These are phyloP conservation scores for Aspergillus cristatus DNA, from an alignment of 495 filamentous ascomycete species.

Conservation along the genomic window DNA sequence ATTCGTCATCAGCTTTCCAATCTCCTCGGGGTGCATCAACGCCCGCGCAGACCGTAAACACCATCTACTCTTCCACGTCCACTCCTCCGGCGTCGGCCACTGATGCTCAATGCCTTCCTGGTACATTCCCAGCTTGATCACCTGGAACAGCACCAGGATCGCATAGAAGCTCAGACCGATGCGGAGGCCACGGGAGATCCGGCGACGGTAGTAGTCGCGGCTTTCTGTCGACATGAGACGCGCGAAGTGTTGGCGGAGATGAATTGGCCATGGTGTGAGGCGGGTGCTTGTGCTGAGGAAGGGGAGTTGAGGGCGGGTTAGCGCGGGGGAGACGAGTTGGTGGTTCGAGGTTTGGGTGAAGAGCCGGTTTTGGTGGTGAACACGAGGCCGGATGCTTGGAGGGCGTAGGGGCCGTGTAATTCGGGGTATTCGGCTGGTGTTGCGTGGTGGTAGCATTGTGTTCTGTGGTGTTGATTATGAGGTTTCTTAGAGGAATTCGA, in stretches of 20 bases:
- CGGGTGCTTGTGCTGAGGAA: slow-evolving; percentile 50
- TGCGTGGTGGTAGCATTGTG: slow-evolving; percentile 13
- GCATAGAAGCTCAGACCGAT: slow-evolving; percentile 45
- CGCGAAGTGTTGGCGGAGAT: slow-evolving; percentile 45
- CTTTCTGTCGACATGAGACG: slow-evolving; percentile 71
- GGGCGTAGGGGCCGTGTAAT: slow-evolving; percentile 9
- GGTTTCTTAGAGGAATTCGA: not conserved
- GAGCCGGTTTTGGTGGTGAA: slow-evolving; percentile 16
- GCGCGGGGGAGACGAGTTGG: slow-evolving; percentile 37
- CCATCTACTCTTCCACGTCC: slow-evolving; percentile 54
- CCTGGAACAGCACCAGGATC: slow-evolving; percentile 40
- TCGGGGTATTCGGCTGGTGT: slow-evolving; percentile 24
- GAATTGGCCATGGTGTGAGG: slow-evolving; percentile 29
- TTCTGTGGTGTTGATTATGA: slow-evolving; percentile 1
- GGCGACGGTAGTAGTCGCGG: slow-evolving; percentile 55
- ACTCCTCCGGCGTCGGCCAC: slow-evolving; percentile 69
- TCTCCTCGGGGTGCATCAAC: slow-evolving; percentile 43
- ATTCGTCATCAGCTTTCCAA: slow-evolving; percentile 44
- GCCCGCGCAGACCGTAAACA: slow-evolving; percentile 48
- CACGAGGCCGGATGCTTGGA: slow-evolving; percentile 1
- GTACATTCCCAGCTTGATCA: slow-evolving; percentile 49
- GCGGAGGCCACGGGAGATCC: slow-evolving; percentile 52
- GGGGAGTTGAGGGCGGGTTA: slow-evolving; percentile 65
- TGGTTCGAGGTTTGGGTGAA: slow-evolving; percentile 42
- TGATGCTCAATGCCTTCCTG: slow-evolving; percentile 63